A percentile compares a stretch with the other conserved stretches of the same genome.
phyloP scores from a whole-genome alignment of 148 eudicot genomes.

The Persicaria maculosa region DNA sequence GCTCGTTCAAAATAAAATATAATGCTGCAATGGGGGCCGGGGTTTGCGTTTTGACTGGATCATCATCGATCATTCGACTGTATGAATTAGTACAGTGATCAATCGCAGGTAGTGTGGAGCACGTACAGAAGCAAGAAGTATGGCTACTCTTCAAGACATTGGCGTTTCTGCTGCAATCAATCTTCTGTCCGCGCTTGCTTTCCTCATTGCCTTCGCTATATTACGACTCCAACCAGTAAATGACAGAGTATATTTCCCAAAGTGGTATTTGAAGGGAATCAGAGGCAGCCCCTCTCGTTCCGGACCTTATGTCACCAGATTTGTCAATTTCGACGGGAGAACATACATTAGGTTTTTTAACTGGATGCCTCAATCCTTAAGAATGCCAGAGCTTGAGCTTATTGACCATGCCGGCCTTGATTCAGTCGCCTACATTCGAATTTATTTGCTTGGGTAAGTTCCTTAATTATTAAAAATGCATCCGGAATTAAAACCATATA shows the following conservation, averaged over 20 bases:
- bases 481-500: too few relatives aligned
- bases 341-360: conserved; percentile 63
- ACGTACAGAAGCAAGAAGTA: conserved; percentile 17
- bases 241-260: conserved; percentile 92
- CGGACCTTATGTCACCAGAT: conserved; percentile 37
- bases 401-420: conserved; percentile 96
- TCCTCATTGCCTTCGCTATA: conserved; percentile 78
- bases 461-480: not conserved
- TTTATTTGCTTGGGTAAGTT: conserved; percentile 86
- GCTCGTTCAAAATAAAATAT: too few relatives aligned
- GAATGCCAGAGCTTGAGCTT: conserved; percentile 95
- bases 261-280: conserved; percentile 92
- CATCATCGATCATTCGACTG: not conserved
- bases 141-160: conserved; percentile 75
- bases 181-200: conserved; percentile 56
- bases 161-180: conserved; percentile 59
- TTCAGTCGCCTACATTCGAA: conserved; percentile 79
- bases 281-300: conserved; percentile 59
- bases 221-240: conserved; percentile 83
- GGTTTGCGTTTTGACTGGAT: too few relatives aligned
- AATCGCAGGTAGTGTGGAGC: conserved; percentile 27
- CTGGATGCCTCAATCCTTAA: conserved; percentile 95
- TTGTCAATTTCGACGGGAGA: conserved; percentile 65
- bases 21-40: too few relatives aligned
- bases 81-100: too few relatives aligned